Percentiles rank a stretch among this genome's conserved stretches.
Conservation (phyloP, 805 yeast genomes). For the Spathaspora hagerdaliae region DNA sequence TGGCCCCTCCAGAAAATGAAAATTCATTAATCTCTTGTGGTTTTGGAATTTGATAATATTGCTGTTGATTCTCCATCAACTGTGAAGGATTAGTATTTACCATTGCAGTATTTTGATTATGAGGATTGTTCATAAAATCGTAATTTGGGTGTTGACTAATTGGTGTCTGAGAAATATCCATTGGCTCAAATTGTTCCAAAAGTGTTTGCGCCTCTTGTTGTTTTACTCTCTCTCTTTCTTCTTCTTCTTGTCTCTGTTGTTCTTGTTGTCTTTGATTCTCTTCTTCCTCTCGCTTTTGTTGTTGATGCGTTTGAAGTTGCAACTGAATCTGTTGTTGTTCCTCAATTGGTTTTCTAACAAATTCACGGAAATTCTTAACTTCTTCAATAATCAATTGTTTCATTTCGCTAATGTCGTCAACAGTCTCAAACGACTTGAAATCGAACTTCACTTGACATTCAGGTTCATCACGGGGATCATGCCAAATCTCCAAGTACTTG, state of each 20-base stretch:
- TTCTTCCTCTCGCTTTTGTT: constrained; percentile 22
- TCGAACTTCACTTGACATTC: constrained; percentile 78
- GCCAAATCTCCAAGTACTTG: constrained; percentile 91
- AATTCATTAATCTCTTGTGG: constrained; percentile 43
- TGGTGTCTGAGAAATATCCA: constrained; percentile 5
- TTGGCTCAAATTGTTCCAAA: constrained; percentile 2
- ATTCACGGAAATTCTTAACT: constrained; percentile 71
- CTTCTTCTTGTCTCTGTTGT: constrained; percentile 14
- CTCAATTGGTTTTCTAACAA: constrained; percentile 72
- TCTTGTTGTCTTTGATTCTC: constrained; percentile 15
- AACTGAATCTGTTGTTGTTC: constrained; percentile 44
- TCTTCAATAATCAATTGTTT: constrained; percentile 75
- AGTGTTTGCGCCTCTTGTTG: constrained; percentile 3
- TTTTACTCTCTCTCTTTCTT: constrained; percentile 4
- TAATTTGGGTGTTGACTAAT: background rate
- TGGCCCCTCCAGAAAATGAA: constrained; percentile 13
- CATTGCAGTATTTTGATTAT: constrained; percentile 12
- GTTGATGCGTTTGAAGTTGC: constrained; percentile 27
- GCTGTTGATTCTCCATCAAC: constrained; percentile 17
- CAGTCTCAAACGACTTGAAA: constrained; percentile 75
- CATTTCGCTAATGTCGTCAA: constrained; percentile 74
- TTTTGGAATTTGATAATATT: constrained; percentile 35
- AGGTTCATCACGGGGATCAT: constrained; percentile 90
- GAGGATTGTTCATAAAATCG: background rate
- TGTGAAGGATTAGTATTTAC: constrained; percentile 4